Conservation (phyloP, 2,329 filamentous ascomycete species). For the Leptographium flavum region DNA sequence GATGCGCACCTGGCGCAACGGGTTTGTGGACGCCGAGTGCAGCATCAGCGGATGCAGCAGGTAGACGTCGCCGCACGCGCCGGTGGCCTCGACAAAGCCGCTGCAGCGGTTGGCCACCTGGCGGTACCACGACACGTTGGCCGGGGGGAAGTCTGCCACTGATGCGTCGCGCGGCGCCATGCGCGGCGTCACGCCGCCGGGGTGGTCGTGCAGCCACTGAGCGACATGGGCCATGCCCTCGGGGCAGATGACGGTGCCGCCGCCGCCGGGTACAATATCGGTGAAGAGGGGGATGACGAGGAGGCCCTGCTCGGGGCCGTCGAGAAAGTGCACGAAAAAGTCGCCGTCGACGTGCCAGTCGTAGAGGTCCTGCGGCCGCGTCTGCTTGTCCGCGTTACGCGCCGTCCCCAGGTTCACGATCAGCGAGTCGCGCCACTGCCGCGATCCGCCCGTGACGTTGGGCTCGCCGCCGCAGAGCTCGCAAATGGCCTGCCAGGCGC, state of each 20-base stretch:
- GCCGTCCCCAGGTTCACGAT: conserved; percentile 55
- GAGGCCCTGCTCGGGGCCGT: conserved; percentile 54
- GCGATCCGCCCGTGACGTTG: conserved; percentile 29
- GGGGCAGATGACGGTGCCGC: conserved; percentile 51
- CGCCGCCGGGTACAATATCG: conserved; percentile 44
- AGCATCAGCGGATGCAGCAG: conserved; percentile 47
- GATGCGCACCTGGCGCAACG: conserved; percentile 24
- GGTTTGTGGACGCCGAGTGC: conserved; percentile 37
- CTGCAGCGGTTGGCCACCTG: conserved; percentile 23
- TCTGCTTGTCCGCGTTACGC: conserved; percentile 32
- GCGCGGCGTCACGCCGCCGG: conserved; percentile 49
- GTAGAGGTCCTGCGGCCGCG: conserved; percentile 35
- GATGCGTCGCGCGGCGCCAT: conserved; percentile 43
- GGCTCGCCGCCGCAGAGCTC: conserved; percentile 51
- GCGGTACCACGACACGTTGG: conserved; percentile 27
- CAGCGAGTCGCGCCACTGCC: conserved; percentile 51
- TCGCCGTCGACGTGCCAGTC: conserved; percentile 60
- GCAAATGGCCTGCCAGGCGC: conserved; percentile 52
- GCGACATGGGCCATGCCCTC: conserved; percentile 43
- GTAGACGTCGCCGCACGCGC: conserved; percentile 40
- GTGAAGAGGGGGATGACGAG: conserved; percentile 55
- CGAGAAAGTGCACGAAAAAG: conserved; percentile 59
- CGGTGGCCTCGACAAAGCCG: conserved; percentile 39
- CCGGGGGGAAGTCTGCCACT: conserved; percentile 26
- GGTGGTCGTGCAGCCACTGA: conserved; percentile 42